A percentile compares a stretch with the other conserved stretches of the same genome.
These are phyloP conservation scores for Pleurotus sapidus DNA, from an alignment of 768 basidiomycete species.

Conservation along the genomic window DNA sequence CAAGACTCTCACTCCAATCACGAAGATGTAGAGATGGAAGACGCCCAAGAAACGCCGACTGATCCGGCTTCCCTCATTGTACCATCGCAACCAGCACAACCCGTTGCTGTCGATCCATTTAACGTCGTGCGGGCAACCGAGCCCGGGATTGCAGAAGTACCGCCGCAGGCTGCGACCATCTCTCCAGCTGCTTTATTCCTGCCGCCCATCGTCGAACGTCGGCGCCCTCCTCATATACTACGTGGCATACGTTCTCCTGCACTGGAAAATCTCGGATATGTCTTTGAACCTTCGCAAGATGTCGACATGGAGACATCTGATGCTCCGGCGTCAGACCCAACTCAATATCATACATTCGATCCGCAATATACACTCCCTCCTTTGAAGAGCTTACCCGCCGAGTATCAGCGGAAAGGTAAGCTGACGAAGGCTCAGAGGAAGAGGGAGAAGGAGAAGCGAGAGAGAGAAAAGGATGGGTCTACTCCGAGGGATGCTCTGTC, in stretches of 20 bases:
- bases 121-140: no score
- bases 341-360: slow-evolving; percentile 29
- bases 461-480: slow-evolving; percentile 34
- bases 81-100: not conserved
- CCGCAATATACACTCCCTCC: slow-evolving; percentile 47
- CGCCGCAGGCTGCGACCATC: slow-evolving; percentile 21
- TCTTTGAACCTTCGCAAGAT: slow-evolving; percentile 18
- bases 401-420: slow-evolving; percentile 48
- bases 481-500: slow-evolving; percentile 41
- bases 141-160: slow-evolving; percentile 16
- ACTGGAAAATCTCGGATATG: not conserved
- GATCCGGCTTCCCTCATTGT: not conserved
- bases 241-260: slow-evolving; percentile 20
- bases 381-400: slow-evolving; percentile 43
- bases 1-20: not conserved
- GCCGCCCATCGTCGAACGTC: slow-evolving; percentile 33
- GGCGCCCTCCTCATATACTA: slow-evolving; percentile 20
- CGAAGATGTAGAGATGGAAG: not conserved
- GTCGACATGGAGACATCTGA: slow-evolving; percentile 12
- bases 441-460: slow-evolving; percentile 46
- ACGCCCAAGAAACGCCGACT: not conserved
- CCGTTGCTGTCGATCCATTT: slow-evolving; percentile 6
- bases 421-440: slow-evolving; percentile 43
- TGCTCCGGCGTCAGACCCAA: slow-evolving; percentile 11
- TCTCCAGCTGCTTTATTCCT: slow-evolving; percentile 21